A percentile compares a stretch with the other conserved stretches of the same genome.
These are phyloP conservation scores for Kregervanrija pseudodelftensis DNA, from an alignment of 805 yeast species.

Conservation along the genomic window DNA sequence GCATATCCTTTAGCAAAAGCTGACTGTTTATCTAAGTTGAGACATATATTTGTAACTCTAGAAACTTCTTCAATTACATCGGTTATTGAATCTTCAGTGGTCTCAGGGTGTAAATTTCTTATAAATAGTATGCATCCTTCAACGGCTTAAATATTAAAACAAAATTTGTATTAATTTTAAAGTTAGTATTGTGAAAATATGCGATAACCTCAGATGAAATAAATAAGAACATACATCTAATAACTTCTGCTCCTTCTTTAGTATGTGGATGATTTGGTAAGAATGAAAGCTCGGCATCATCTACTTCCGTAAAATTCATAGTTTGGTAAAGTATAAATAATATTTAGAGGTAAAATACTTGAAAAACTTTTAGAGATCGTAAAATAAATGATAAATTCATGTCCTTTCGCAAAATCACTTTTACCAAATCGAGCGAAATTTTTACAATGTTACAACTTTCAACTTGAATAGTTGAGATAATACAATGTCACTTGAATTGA, in stretches of 20 bases:
- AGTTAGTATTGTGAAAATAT: not conserved
- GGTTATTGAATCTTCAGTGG: slow-evolving; percentile 35
- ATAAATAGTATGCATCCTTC: slow-evolving; percentile 38
- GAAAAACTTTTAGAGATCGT: too few species aligned
- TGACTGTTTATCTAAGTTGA: slow-evolving; percentile 36
- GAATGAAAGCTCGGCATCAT: too few species aligned
- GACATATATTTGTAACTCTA: slow-evolving; percentile 29
- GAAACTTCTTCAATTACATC: slow-evolving; percentile 38
- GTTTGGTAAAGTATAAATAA: too few species aligned
- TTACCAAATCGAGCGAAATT: too few species aligned
- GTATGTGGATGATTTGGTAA: not conserved
- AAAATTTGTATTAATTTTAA: not conserved
- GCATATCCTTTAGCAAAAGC: slow-evolving; percentile 40
- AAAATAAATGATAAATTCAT: too few species aligned
- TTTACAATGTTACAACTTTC: too few species aligned
- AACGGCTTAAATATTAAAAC: slow-evolving; percentile 20
- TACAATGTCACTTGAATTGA: too few species aligned
- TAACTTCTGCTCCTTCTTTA: slow-evolving; percentile 3
- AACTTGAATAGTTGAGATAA: too few species aligned
- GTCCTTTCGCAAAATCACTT: too few species aligned
- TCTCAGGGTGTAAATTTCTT: slow-evolving; percentile 37
- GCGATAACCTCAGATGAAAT: too few species aligned
- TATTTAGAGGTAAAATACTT: too few species aligned
- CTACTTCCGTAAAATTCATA: too few species aligned
- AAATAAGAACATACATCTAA: slow-evolving; percentile 7